Evolutionary conservation across 2,329 filamentous ascomycete species (phyloP).

Genomic region (Ophiostoma pallidulum): DNA sequence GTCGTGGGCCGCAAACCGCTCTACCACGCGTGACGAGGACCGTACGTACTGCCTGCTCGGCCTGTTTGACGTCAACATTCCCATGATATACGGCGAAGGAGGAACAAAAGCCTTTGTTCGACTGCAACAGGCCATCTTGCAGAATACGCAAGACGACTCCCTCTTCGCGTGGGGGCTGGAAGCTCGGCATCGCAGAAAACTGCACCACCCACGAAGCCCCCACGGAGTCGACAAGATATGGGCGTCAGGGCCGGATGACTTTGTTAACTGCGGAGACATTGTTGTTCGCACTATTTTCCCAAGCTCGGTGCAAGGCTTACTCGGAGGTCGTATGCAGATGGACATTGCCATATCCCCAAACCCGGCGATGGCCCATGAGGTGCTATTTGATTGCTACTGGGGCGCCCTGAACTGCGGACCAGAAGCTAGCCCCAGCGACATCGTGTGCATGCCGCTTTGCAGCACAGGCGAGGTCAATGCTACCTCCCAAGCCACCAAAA

Average conservation of each 20-base stretch:
- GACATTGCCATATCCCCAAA: neutral
- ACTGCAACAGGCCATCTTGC: slow-evolving; percentile 22
- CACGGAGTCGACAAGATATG: neutral
- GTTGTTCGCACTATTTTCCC: no score
- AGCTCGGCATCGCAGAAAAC: no score
- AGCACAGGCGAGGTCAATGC: no score
- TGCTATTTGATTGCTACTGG: no score
- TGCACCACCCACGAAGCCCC: neutral
- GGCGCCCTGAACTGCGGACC: no score
- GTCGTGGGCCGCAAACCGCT: slow-evolving; percentile 22
- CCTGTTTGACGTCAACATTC: slow-evolving; percentile 24
- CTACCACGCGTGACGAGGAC: slow-evolving; percentile 21
- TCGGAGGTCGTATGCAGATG: neutral
- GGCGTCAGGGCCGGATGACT: neutral
- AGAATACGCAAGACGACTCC: slow-evolving; percentile 5
- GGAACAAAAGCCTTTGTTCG: slow-evolving; percentile 19
- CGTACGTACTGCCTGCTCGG: slow-evolving; percentile 24
- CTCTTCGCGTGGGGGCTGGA: slow-evolving; percentile 9
- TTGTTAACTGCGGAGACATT: neutral
- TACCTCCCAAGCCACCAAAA: no score
- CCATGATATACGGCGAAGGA: slow-evolving; percentile 25
- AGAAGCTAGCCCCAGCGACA: neutral
- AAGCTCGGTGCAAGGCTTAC: neutral
- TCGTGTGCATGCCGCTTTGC: no score
- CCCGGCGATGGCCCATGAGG: no score